Base-by-base conservation (phyloP, 805 yeast species). In the Teunomyces pallodes region DNA sequence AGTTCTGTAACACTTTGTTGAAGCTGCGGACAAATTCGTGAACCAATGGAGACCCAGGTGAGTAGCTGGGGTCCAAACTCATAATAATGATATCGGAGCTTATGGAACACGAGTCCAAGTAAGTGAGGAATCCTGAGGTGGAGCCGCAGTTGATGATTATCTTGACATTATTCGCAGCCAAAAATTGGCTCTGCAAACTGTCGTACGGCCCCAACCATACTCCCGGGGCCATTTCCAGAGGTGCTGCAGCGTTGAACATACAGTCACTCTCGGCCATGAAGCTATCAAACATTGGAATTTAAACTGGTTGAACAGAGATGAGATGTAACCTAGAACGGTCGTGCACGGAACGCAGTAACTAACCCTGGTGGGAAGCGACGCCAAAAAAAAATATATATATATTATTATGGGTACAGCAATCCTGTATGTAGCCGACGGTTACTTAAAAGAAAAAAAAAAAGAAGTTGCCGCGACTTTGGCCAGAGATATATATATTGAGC, bases 231-330 rank as follows among this genome's bases (percentile, higher is more conserved):
- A 68, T 51, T 49, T 41, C 43, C 43, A 20, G 43, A 12, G 35
- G 24, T n/a, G 35, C 20, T 9, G 26, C 35, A n/a, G 43, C 16
- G 24, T 28, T 13, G 26, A 42, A 52, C 42, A 54, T 65, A 8
- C 54, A 62, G 26, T 56, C 79, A 46, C 70, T 70, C n/a, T 64
- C 83, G 52, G 77, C 80, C 63, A 84, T 84, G 58, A 77, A 77
- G 55, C 85, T 84, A 56, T 66, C 84, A 56, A 75, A 87, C 12
- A 65, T 81, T 49, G 90, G 89, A 5, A 80, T 86, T 1, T 69
- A 83, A 58, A 69, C 80, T 6, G 89, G 90, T 0, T 67, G 39
- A 36, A 36, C 39, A 32, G 35, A 32, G 16, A 32, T 32, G 35
- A 32, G 35, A 32, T 32, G 35, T 32, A 13, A 32, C 35, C 35